Conservation (phyloP, 2,329 filamentous ascomycete species). For the Hortaea werneckii region DNA sequence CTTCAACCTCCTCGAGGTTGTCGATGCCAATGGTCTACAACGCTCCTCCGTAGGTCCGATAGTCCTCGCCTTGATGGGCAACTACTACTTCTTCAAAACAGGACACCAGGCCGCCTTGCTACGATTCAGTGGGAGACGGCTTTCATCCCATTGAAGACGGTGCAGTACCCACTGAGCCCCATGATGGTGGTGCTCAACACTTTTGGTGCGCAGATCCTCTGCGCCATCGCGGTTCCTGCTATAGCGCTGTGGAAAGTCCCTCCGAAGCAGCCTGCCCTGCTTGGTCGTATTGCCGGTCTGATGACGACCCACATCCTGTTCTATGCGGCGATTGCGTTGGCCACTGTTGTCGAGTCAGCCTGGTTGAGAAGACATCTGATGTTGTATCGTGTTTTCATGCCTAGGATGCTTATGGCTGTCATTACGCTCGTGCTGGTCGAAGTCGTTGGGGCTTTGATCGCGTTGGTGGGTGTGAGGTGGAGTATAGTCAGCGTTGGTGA, state of each 20-base stretch:
- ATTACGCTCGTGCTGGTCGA: slow-evolving; percentile 66
- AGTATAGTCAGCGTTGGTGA: slow-evolving; percentile 72
- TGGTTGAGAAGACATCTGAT: slow-evolving; percentile 85
- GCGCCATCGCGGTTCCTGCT: slow-evolving; percentile 68
- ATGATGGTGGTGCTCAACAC: slow-evolving; percentile 75
- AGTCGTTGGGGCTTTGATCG: slow-evolving; percentile 58
- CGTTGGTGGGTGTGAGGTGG: slow-evolving; percentile 62
- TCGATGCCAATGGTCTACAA: slow-evolving; percentile 52
- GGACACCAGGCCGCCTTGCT: slow-evolving; percentile 84
- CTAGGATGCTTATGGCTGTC: slow-evolving; percentile 77
- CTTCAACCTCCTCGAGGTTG: slow-evolving; percentile 59
- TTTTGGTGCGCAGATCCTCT: slow-evolving; percentile 79
- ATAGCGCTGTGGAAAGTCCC: slow-evolving; percentile 82
- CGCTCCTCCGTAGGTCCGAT: slow-evolving; percentile 70
- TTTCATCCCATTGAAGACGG: slow-evolving; percentile 74
- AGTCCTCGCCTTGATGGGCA: slow-evolving; percentile 76
- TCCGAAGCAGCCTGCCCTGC: slow-evolving; percentile 52
- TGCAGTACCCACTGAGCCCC: slow-evolving; percentile 84
- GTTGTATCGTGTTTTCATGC: slow-evolving; percentile 89
- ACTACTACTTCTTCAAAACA: slow-evolving; percentile 95
- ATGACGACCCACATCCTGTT: slow-evolving; percentile 69
- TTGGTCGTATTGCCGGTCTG: slow-evolving; percentile 61
- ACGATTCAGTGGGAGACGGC: slow-evolving; percentile 94
- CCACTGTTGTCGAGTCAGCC: slow-evolving; percentile 84
- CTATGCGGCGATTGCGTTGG: slow-evolving; percentile 71